Base-by-base conservation (phyloP, 805 yeast genomes). In the Kodamaea jinghongensis region DNA sequence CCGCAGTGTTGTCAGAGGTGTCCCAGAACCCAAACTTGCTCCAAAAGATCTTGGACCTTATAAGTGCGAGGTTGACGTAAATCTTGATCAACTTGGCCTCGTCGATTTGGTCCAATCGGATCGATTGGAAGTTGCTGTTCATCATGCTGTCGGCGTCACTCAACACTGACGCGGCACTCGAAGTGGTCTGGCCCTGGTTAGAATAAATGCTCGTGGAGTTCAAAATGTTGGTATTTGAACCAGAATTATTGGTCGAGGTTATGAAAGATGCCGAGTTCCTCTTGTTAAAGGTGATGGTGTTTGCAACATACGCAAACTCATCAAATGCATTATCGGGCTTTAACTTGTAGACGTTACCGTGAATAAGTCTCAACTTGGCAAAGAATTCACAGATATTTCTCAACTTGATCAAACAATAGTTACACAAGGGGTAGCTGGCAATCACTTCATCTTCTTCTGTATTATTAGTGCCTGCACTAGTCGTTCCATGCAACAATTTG, bases 311-410 rank as follows among this genome's bases (percentile, higher is more conserved):
- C 6, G 57, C 52, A 16, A 39, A 29, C 13, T 61, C 67, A 33
- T 62, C 67, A 42, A 49, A 61, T 37, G 46, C 42, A 12, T 33
- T 26, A 41, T 49, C 55, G 15, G 51, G 66, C 38, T 73, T 75
- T 31, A 82, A 57, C 54, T 79, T 76, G 77, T 87, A 83, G 8
- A 82, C 65, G 44, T 70, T 65, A 34, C 64, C 51, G 44, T 69
- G 63, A 29, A 90, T 64, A 17, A 82, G 71, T 50, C 95, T 74
- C 47, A 91, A 60, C 50, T 83, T 83, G 29, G 89, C 85, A 54
- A 87, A 79, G 44, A 87, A 75, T 43, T 90, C 96, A 60, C 96
- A 87, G 1, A 84, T 76, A 42, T 86, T 79, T 52, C 98, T 76
- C 36, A 89, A 71, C 54, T 87, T 81, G 39, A 81, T 70, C 33